Evolutionary conservation across 192 early-diverging fungal species (phyloP).

Genomic region (Backusella macrospora): DNA sequence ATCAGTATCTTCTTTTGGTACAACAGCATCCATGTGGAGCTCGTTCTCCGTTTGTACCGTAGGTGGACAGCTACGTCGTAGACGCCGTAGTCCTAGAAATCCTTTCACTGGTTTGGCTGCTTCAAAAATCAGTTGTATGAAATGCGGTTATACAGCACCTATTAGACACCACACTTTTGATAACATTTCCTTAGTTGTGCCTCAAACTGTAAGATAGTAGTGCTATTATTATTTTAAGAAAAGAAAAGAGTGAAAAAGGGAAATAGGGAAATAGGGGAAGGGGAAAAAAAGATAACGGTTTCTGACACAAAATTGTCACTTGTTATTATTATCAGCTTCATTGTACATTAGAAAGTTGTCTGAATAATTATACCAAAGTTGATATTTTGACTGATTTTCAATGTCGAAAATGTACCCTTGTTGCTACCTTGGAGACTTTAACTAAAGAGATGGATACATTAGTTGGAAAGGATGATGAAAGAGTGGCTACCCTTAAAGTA

Average conservation of each 20-base stretch:
- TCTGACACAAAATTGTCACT: background rate
- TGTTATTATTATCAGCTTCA: slow-evolving; percentile 32
- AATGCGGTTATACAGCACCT: slow-evolving; percentile 74
- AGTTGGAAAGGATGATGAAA: slow-evolving; percentile 23
- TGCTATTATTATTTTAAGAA: background rate
- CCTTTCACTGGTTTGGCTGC: slow-evolving; percentile 68
- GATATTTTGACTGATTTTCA: slow-evolving; percentile 70
- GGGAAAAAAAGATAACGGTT: background rate
- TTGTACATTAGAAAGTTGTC: slow-evolving; percentile 65
- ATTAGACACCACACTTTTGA: slow-evolving; percentile 76
- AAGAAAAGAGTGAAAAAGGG: slow-evolving; percentile 18
- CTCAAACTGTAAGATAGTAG: slow-evolving; percentile 39
- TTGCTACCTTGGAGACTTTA: slow-evolving; percentile 47
- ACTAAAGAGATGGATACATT: slow-evolving; percentile 29
- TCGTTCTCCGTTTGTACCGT: slow-evolving; percentile 44
- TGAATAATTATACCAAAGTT: slow-evolving; percentile 64
- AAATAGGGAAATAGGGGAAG: slow-evolving; percentile 6
- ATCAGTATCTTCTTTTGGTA: slow-evolving; percentile 40
- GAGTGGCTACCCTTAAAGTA: slow-evolving; percentile 22
- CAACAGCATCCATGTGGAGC: slow-evolving; percentile 45
- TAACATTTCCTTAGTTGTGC: slow-evolving; percentile 67
- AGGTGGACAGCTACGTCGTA: slow-evolving; percentile 34
- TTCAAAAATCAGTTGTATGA: slow-evolving; percentile 68
- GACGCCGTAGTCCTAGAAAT: slow-evolving; percentile 45
- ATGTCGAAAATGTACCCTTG: slow-evolving; percentile 64